Evolutionary conservation across 106 monocot genomes (phyloP).

Genomic region (Iris macrosiphon): DNA sequence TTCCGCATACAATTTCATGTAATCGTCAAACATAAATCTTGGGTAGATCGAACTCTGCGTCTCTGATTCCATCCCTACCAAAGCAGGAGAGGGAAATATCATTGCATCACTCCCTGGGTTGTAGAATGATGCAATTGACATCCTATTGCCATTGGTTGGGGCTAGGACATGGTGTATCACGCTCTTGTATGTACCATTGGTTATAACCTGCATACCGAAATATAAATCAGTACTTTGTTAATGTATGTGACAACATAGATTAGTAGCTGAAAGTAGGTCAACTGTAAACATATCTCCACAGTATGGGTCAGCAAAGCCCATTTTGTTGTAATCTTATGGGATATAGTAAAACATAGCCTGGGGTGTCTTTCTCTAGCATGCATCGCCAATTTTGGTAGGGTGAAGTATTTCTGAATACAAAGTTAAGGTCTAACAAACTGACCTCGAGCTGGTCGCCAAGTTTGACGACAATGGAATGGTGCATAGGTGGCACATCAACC

Average conservation of each 20-base stretch:
- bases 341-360: too few species aligned
- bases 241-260: too few species aligned
- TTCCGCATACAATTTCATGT: conserved; percentile 65
- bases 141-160: conserved; percentile 45
- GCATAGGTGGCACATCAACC: conserved; percentile 64
- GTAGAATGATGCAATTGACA: conserved; percentile 91
- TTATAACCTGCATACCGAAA: conserved; percentile 46
- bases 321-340: too few species aligned
- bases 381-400: too few species aligned
- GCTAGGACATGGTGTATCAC: conserved; percentile 65
- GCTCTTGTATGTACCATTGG: conserved; percentile 74
- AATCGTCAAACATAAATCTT: conserved; percentile 56
- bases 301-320: too few species aligned
- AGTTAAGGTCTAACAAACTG: too few species aligned
- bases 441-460: conserved; percentile 74
- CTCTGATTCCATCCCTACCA: conserved; percentile 16
- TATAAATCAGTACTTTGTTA: too few species aligned
- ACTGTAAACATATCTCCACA: too few species aligned
- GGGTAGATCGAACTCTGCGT: conserved; percentile 16
- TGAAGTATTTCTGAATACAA: too few species aligned
- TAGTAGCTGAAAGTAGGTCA: too few species aligned
- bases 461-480: conserved; percentile 69
- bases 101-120: conserved; percentile 71
- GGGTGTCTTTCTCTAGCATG: too few species aligned
- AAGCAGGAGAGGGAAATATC: conserved; percentile 46